A percentile compares a stretch with the other conserved stretches of the same genome.
Conservation (phyloP, 176 grass and related monocot genomes). For the barley (Hordeum vulgare) region DNA sequence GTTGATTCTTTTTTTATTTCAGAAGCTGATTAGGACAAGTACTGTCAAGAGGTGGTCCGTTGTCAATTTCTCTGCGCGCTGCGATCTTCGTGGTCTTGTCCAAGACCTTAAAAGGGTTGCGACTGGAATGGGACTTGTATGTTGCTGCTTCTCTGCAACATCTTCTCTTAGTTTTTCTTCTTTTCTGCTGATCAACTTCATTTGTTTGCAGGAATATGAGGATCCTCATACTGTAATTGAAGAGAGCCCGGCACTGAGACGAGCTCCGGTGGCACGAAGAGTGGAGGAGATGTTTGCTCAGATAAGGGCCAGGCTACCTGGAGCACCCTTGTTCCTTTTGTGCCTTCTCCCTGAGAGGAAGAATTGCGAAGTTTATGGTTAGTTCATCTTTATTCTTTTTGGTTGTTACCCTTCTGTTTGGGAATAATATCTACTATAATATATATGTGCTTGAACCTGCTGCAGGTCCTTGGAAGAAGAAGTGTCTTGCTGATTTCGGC, state of each 20-base stretch:
- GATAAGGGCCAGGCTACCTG: constrained; percentile 56
- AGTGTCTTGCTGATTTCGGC: constrained; percentile 86
- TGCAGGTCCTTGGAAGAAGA: constrained; percentile 88
- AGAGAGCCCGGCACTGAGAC: constrained; percentile 50
- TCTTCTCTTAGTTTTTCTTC: not conserved
- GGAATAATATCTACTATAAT: not conserved
- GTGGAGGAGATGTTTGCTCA: constrained; percentile 75
- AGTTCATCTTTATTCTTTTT: constrained; percentile 4
- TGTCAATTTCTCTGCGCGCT: constrained; percentile 87
- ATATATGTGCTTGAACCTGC: constrained; percentile 6
- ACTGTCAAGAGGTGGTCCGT: constrained; percentile 58
- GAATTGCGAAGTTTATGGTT: constrained; percentile 94
- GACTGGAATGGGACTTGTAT: constrained; percentile 69
- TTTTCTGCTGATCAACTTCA: not conserved
- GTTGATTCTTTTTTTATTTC: not conserved
- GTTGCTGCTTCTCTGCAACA: constrained; percentile 12
- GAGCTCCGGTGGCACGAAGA: constrained; percentile 33
- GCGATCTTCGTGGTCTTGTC: constrained; percentile 48
- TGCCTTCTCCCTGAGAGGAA: constrained; percentile 86
- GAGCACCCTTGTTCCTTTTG: constrained; percentile 63
- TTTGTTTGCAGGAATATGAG: constrained; percentile 40
- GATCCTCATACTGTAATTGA: constrained; percentile 56
- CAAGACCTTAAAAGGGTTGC: constrained; percentile 58
- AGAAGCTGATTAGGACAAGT: constrained; percentile 51
- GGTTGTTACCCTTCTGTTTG: not conserved